phyloP scores from a whole-genome alignment of 2,329 filamentous ascomycete species.

The Hymenoscyphus scutula region DNA sequence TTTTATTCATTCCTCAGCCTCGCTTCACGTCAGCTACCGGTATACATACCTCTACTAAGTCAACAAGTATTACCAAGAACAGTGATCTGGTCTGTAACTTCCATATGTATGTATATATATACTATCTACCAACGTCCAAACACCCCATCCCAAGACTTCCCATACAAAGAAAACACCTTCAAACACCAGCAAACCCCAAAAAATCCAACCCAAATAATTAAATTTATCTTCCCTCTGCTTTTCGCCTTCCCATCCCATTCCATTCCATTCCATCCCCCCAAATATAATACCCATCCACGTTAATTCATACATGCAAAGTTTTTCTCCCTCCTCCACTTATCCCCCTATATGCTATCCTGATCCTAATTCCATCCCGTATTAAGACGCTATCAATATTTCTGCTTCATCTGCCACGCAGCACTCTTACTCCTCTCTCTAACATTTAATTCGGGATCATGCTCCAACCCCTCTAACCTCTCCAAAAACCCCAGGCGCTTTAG shows the following conservation, averaged over 20 bases:
- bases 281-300: neutral
- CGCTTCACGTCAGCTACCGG: no score
- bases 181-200: neutral
- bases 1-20: no score
- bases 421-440: slow-evolving; percentile 81
- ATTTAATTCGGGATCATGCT: slow-evolving; percentile 73
- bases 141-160: no score
- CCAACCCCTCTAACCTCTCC: slow-evolving; percentile 60
- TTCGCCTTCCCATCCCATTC: neutral
- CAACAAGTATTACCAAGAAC: no score
- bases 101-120: no score
- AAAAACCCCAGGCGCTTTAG: slow-evolving; percentile 71
- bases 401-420: slow-evolving; percentile 68
- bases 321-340: neutral
- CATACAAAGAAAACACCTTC: no score
- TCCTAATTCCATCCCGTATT: no score
- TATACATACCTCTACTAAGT: no score
- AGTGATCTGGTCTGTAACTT: no score
- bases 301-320: slow-evolving; percentile 1
- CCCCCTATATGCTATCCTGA: neutral
- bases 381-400: slow-evolving; percentile 14
- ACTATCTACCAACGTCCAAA: no score
- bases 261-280: neutral
- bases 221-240: neutral
- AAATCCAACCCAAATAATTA: neutral